phyloP scores from a whole-genome alignment of 768 basidiomycete species.

The Mycena venus region DNA sequence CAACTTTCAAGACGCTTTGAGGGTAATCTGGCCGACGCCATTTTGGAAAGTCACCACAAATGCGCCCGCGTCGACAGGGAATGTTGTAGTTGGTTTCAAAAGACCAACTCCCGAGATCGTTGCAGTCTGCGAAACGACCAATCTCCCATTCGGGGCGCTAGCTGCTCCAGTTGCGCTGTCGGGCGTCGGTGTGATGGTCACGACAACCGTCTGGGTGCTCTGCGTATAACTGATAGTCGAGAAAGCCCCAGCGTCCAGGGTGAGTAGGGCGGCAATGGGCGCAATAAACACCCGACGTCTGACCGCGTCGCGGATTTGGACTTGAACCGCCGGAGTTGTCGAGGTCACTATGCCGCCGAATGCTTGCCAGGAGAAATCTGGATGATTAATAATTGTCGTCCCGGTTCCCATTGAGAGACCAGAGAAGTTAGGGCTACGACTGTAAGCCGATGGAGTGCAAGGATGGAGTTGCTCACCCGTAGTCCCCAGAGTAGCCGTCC shows the following conservation, averaged over 20 bases:
- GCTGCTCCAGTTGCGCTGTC: slow-evolving; percentile 57
- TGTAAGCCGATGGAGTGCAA: not conserved
- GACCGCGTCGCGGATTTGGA: slow-evolving; percentile 61
- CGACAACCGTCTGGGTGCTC: slow-evolving; percentile 48
- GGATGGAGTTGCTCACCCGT: slow-evolving; percentile 47
- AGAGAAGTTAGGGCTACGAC: slow-evolving; percentile 61
- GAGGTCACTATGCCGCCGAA: slow-evolving; percentile 64
- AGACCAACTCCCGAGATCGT: slow-evolving; percentile 51
- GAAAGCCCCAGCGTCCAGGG: slow-evolving; percentile 70
- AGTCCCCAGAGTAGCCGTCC: slow-evolving; percentile 72
- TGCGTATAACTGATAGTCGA: slow-evolving; percentile 57
- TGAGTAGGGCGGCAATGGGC: slow-evolving; percentile 59
- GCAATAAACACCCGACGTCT: slow-evolving; percentile 67
- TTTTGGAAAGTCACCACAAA: slow-evolving; percentile 58
- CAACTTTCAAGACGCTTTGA: slow-evolving; percentile 30
- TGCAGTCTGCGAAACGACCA: slow-evolving; percentile 61
- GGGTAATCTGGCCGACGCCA: slow-evolving; percentile 53
- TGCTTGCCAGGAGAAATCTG: slow-evolving; percentile 73
- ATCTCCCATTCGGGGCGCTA: slow-evolving; percentile 58
- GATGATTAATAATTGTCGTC: slow-evolving; percentile 63
- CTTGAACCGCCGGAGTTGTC: slow-evolving; percentile 56
- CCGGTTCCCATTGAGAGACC: slow-evolving; percentile 66
- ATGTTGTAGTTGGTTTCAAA: slow-evolving; percentile 54
- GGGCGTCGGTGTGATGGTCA: slow-evolving; percentile 56
- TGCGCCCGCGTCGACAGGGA: slow-evolving; percentile 60